Conservation (phyloP, 1,284 basidiomycete genomes). For the Malassezia japonica region DNA sequence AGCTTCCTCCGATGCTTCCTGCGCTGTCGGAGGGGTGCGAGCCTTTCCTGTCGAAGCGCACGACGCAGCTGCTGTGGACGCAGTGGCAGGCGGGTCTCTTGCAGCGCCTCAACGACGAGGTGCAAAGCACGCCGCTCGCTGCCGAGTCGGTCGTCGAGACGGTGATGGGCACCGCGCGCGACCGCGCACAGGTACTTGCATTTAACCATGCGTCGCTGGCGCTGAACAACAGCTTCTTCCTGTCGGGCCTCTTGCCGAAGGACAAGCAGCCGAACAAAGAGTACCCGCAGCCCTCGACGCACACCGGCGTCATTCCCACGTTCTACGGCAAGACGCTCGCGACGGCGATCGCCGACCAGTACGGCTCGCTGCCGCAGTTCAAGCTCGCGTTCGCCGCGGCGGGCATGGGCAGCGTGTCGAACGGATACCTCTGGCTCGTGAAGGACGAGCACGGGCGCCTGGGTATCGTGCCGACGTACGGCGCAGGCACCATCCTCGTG, state of each 20-base stretch:
- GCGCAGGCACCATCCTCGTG: constrained; percentile 77
- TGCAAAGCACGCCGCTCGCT: constrained; percentile 57
- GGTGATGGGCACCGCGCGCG: constrained; percentile 61
- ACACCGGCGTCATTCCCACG: constrained; percentile 13
- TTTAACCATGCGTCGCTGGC: constrained; percentile 89
- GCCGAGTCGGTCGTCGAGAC: constrained; percentile 63
- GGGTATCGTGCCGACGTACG: constrained; percentile 73
- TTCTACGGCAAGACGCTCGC: constrained; percentile 40
- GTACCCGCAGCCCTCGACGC: constrained; percentile 18
- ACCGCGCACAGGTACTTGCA: constrained; percentile 60
- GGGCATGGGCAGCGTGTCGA: constrained; percentile 63
- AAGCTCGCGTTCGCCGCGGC: constrained; percentile 69
- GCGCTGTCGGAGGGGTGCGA: constrained; percentile 29
- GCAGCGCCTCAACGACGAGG: constrained; percentile 43
- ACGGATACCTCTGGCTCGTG: constrained; percentile 81
- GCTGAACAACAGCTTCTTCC: constrained; percentile 91
- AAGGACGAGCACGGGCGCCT: constrained; percentile 59
- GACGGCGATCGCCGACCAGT: constrained; percentile 54
- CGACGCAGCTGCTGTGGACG: constrained; percentile 34
- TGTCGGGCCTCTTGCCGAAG: constrained; percentile 62
- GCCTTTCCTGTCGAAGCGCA: constrained; percentile 34
- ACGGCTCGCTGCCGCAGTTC: constrained; percentile 61
- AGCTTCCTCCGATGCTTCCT: constrained; percentile 31
- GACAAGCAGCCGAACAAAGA: constrained; percentile 4
- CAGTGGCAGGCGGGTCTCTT: constrained; percentile 41